Percentiles rank a stretch among this genome's conserved stretches.
Conservation (phyloP, 257 asterid genomes). For the Ocimum tenuiflorum region DNA sequence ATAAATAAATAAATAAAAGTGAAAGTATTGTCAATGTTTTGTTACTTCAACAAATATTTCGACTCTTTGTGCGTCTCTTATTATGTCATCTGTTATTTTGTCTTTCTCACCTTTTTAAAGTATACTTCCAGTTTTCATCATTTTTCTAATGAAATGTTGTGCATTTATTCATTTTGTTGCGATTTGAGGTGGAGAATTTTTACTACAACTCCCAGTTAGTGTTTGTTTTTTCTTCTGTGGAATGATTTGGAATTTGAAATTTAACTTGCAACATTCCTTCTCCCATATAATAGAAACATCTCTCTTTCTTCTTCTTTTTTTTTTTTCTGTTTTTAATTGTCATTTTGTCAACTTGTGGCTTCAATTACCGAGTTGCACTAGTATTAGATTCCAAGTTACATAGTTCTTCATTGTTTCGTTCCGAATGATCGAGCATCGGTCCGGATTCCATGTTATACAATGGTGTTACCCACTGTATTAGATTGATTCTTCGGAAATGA, state of each 20-base stretch:
- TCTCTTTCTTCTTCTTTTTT: no score
- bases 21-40: no score
- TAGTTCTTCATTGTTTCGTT: no score
- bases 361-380: not conserved
- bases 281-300: not conserved
- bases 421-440: no score
- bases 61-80: constrained; percentile 32
- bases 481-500: no score
- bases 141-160: constrained; percentile 4
- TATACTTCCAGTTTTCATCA: not conserved
- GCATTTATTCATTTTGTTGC: constrained; percentile 11
- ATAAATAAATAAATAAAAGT: no score
- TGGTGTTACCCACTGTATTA: no score
- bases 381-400: not conserved
- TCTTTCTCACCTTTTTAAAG: constrained; percentile 30
- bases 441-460: no score
- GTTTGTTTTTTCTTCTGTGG: constrained; percentile 9
- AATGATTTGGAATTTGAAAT: constrained; percentile 9
- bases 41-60: not conserved
- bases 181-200: not conserved
- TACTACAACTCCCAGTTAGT: constrained; percentile 1
- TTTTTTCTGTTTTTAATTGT: not conserved
- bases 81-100: constrained; percentile 32
- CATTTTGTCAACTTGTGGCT: not conserved
- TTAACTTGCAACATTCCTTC: not conserved